These are phyloP conservation scores for Orbilia oligospora DNA, from an alignment of 2,329 filamentous ascomycete genomes.

Conservation along the genomic window DNA sequence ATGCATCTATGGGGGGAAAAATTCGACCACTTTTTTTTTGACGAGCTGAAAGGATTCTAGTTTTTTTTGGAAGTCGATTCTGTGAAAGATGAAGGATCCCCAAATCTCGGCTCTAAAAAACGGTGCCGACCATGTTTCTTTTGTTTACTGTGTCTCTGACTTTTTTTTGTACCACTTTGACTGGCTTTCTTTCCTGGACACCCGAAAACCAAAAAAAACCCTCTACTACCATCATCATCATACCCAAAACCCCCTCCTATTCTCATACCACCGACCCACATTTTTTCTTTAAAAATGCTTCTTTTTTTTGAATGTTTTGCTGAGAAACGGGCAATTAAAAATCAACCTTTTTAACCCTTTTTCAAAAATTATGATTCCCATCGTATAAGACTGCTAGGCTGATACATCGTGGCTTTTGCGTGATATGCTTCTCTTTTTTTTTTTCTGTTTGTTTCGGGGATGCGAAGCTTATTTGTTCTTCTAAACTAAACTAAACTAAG, in stretches of 20 bases:
- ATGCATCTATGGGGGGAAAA: conserved; percentile 40
- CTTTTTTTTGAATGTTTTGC: conserved; percentile 59
- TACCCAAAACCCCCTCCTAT: conserved; percentile 17
- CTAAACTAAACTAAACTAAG: not conserved
- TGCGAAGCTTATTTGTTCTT: conserved; percentile 15
- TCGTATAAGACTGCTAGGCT: conserved; percentile 21
- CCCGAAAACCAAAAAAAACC: conserved; percentile 39
- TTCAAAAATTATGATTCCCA: conserved; percentile 37
- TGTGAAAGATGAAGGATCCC: conserved; percentile 37
- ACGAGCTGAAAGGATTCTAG: conserved; percentile 53
- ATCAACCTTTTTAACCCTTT: conserved; percentile 58
- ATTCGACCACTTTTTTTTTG: conserved; percentile 28
- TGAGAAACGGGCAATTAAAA: conserved; percentile 61
- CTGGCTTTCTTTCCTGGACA: conserved; percentile 55
- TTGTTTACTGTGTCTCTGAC: conserved; percentile 33
- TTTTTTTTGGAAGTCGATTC: conserved; percentile 45
- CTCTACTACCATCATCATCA: not conserved
- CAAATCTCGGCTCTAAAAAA: conserved; percentile 43
- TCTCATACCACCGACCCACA: conserved; percentile 3
- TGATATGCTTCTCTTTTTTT: conserved; percentile 9
- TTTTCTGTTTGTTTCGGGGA: not conserved
- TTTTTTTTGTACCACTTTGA: conserved; percentile 38
- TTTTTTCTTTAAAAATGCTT: conserved; percentile 59
- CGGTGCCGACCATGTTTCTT: conserved; percentile 41
- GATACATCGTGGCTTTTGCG: conserved; percentile 8